A percentile compares a stretch with the other conserved stretches of the same genome.
Conservation (phyloP, 768 basidiomycete species). For the Psilocybe azurescens region DNA sequence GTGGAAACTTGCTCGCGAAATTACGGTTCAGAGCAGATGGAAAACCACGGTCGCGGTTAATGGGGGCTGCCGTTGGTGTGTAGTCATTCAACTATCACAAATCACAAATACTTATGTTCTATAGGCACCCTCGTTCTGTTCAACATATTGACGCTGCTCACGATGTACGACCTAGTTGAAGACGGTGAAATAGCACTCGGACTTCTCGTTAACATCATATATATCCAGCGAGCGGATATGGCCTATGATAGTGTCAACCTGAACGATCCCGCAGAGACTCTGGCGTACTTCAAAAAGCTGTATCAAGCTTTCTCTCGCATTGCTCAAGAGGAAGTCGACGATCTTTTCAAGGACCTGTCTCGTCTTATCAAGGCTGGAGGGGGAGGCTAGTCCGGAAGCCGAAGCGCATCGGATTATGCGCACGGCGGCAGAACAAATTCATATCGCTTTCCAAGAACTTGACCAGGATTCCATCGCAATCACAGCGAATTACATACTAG, state of each 20-base stretch:
- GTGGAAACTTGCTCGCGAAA: slow-evolving; percentile 29
- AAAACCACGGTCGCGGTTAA: slow-evolving; percentile 37
- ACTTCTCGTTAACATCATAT: slow-evolving; percentile 33
- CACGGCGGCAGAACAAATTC: slow-evolving; percentile 32
- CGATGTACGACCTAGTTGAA: slow-evolving; percentile 29
- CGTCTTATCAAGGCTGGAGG: slow-evolving; percentile 25
- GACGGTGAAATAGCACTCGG: slow-evolving; percentile 33
- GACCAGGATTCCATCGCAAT: slow-evolving; percentile 23
- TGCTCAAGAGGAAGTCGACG: slow-evolving; percentile 23
- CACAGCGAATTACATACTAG: slow-evolving; percentile 26
- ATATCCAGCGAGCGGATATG: slow-evolving; percentile 34
- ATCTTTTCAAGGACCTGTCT: slow-evolving; percentile 29
- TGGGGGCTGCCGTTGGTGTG: slow-evolving; percentile 38
- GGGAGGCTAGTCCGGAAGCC: slow-evolving; percentile 19
- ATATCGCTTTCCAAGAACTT: slow-evolving; percentile 30
- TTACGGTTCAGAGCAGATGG: slow-evolving; percentile 41
- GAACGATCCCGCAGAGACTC: slow-evolving; percentile 26
- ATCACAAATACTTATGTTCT: not conserved
- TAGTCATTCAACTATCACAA: not conserved
- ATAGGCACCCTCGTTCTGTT: slow-evolving; percentile 24
- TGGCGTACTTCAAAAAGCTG: slow-evolving; percentile 32
- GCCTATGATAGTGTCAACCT: slow-evolving; percentile 31
- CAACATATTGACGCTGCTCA: slow-evolving; percentile 22
- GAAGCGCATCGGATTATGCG: slow-evolving; percentile 32
- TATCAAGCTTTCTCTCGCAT: slow-evolving; percentile 27